Evolutionary conservation across 1,284 basidiomycete genomes (phyloP).

Genomic region (Neolentinus lepideus): DNA sequence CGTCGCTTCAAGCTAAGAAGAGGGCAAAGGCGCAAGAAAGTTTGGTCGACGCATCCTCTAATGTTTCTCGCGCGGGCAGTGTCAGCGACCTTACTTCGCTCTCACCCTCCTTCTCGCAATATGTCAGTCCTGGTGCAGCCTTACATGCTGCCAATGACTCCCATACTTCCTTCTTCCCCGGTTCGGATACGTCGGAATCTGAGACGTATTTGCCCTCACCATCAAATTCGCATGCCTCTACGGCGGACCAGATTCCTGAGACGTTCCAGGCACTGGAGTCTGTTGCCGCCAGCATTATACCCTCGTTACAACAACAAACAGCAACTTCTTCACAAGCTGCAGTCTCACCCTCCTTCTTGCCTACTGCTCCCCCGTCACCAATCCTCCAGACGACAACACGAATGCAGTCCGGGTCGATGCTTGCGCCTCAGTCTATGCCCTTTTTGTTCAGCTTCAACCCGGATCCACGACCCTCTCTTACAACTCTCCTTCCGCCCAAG

Average conservation of each 20-base stretch:
- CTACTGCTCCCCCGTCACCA: constrained; percentile 15
- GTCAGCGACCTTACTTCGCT: not conserved
- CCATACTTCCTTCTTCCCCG: not conserved
- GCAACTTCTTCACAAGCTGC: not conserved
- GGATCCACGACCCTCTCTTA: constrained; percentile 29
- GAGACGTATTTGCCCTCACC: constrained; percentile 11
- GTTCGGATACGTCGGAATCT: not conserved
- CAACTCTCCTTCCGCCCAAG: constrained; percentile 46
- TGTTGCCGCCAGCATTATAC: not conserved
- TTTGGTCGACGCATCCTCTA: not conserved
- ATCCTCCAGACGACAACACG: constrained; percentile 5
- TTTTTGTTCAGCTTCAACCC: constrained; percentile 53
- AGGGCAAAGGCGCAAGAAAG: not conserved
- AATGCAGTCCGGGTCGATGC: constrained; percentile 7
- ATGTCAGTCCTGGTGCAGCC: not conserved
- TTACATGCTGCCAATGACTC: not conserved
- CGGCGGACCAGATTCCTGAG: constrained; percentile 6
- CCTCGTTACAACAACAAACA: not conserved
- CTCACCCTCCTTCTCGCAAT: not conserved
- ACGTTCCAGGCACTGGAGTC: constrained; percentile 6
- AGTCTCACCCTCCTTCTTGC: constrained; percentile 8
- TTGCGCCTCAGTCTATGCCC: constrained; percentile 27
- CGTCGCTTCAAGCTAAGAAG: not conserved
- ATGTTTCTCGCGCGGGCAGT: not conserved
- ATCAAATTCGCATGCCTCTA: constrained; percentile 7